phyloP scores from a whole-genome alignment of 352 stramenopile genomes.

The Pythium vanterpoolii region DNA sequence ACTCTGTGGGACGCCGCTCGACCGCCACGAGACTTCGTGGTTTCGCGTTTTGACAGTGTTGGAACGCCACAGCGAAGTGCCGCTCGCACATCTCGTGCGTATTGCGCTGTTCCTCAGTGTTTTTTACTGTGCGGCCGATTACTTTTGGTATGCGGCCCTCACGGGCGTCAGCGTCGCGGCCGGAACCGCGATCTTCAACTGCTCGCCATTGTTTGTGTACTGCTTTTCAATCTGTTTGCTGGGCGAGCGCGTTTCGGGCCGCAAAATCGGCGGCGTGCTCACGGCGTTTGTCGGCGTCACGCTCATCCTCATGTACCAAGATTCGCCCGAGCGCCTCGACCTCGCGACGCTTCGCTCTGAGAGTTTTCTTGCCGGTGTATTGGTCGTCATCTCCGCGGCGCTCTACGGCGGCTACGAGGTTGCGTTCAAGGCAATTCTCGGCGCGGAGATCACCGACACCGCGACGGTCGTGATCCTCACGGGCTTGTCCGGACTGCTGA shows the following conservation, averaged over 20 bases:
- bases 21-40: conserved; percentile 22
- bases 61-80: conserved; percentile 34
- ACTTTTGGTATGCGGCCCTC: conserved; percentile 59
- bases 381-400: conserved; percentile 44
- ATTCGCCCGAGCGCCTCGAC: conserved; percentile 26
- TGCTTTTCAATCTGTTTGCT: conserved; percentile 65
- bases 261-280: conserved; percentile 43
- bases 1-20: conserved; percentile 13
- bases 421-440: conserved; percentile 32
- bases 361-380: conserved; percentile 33
- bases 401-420: conserved; percentile 56
- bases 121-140: conserved; percentile 51
- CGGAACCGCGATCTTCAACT: conserved; percentile 57
- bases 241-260: conserved; percentile 31
- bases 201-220: conserved; percentile 61
- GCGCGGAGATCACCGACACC: conserved; percentile 42
- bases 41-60: conserved; percentile 25
- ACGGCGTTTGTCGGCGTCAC: conserved; percentile 42
- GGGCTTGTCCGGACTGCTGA: conserved; percentile 41
- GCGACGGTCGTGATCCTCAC: conserved; percentile 50
- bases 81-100: conserved; percentile 25
- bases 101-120: conserved; percentile 39
- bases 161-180: conserved; percentile 41
- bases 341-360: conserved; percentile 25
- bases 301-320: conserved; percentile 42